Conservation (phyloP, 116 monocot species). For the Trichopus zeylanicus region DNA sequence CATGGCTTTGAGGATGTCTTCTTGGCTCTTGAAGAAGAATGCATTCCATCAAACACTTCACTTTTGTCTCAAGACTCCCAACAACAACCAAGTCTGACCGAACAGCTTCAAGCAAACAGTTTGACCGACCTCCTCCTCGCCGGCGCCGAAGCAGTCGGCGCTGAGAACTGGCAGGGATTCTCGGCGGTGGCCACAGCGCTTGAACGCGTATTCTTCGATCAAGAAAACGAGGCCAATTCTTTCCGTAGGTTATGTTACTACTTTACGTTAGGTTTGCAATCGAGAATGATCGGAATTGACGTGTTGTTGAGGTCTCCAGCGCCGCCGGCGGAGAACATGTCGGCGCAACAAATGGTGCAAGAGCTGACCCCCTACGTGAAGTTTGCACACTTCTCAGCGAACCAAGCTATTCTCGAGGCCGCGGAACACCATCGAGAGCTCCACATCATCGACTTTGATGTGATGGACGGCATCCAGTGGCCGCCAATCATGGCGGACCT, state of each 20-base stretch:
- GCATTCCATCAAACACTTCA: too few relatives aligned
- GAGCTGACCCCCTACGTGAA: background rate
- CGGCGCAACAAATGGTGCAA: background rate
- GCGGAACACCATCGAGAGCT: background rate
- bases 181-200: background rate
- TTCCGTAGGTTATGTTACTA: background rate
- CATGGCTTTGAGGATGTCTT: too few relatives aligned
- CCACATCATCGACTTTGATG: background rate
- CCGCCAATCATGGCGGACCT: background rate
- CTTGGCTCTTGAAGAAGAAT: too few relatives aligned
- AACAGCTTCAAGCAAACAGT: background rate
- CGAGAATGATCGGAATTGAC: background rate
- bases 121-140: background rate
- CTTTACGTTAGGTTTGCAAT: background rate
- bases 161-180: background rate
- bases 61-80: too few relatives aligned
- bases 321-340: background rate
- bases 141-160: background rate
- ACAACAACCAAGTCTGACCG: background rate
- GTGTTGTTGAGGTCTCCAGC: too few relatives aligned
- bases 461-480: background rate
- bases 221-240: background rate
- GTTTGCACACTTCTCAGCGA: background rate
- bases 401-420: background rate
- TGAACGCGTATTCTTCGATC: background rate